Base-by-base conservation (phyloP, 441 rosid genomes). In the Manihot esculenta region DNA sequence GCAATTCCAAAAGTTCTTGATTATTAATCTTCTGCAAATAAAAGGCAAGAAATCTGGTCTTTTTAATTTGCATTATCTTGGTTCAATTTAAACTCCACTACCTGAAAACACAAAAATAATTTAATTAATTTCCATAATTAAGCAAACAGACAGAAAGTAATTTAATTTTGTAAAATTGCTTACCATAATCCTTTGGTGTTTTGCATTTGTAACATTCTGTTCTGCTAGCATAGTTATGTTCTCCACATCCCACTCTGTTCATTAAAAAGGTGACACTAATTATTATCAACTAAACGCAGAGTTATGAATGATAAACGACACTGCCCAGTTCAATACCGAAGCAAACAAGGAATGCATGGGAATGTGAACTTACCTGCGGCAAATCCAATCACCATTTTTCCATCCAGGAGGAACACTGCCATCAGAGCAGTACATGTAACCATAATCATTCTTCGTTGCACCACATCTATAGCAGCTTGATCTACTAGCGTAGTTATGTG, bases 311-410 rank as follows among this genome's bases (percentile, higher is more conserved):
- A n/a, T n/a, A n/a, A n/a, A n/a, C n/a, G n/a, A n/a, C n/a, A 30
- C 33, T 30, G 4, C 33, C 33, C 33, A 30, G 4, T 30, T 30
- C 33, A 30, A 30, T 1, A 4, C 1, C 1, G 33, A 30, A 30
- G 4, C 33, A 30, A 4, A n/a, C n/a, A n/a, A n/a, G n/a, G n/a
- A n/a, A n/a, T n/a, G n/a, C n/a, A n/a, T n/a, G n/a, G 41, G 6
- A 35, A 35, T 35, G 41, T 2, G 41, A 35, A 35, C 73, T 72
- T 54, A 86, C 89, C 88, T 80, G 0, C 85, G 74, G 83, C 99
- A 94, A 60, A 90, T 70, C 97, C 97, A 94, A 66, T 92, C 97
- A 61, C 99, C 99, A 44, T 82, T 35, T 82, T 92, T 92, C 99
- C 99, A 94, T 14, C 99, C 99, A 1, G 99, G 92, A 68, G 92